Evolutionary conservation across 768 basidiomycete genomes (phyloP), one percentile per base, ranked within the genome.

Genomic region (Lentinula raphanica): DNA sequence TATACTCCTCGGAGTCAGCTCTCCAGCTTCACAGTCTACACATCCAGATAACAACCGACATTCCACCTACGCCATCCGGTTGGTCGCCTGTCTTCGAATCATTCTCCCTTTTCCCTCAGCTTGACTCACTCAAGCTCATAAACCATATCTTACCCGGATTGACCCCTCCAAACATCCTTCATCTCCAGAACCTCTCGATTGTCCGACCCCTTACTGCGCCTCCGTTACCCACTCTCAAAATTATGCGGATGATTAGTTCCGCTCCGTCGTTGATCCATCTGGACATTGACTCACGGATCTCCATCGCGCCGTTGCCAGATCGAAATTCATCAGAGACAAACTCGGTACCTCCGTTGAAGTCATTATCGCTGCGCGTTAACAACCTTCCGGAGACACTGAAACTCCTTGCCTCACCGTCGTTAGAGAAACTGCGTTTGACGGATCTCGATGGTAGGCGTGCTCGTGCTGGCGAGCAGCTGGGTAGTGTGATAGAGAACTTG

Each of bases 41-140:
- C 25, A 38, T 54, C 21, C 51, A 36, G 17, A 54, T 54, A 11
- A 54, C 51, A 1, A 38, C 25, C 17, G 51, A 54, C 17, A 54
- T 55, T 19, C 54, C 54, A 4, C 23, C 32, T 17, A 28, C 28
- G 28, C 35, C 35, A 31, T 48, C 56, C 25, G 32, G 28, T 3
- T 49, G 46, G 56, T 57, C 56, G 28, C 56, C 56, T 21, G 56
- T 57, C 2, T 57, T 57, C 31, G 56, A 49, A 15, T 57, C 54
- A 11, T 56, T 56, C 17, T 56, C 54, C 1, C 54, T 42, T 8
- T 38, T 56, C 13, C 28, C 42, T 11, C 28, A 31, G 17, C 46
- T 57, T 4, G 25, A 57, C 28, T 49, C 46, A 13, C 40, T 55
- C 28, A 55, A 55, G 27, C 36, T 57, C n/a, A 57, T 44, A 28